These are phyloP conservation scores for Prunus davidiana DNA, from an alignment of 306 rosid genomes.

Conservation along the genomic window DNA sequence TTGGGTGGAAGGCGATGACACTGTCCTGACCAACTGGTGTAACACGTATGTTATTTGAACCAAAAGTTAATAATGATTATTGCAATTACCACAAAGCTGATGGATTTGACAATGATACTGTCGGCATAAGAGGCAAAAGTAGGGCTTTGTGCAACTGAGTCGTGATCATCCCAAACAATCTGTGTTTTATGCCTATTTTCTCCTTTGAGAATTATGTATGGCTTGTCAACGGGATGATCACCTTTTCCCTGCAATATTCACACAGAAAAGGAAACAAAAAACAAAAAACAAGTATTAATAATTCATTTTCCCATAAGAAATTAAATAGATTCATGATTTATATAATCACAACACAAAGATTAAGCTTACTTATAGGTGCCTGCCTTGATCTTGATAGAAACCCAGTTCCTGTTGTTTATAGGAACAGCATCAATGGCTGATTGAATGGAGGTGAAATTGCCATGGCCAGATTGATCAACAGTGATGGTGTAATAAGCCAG, in stretches of 20 bases:
- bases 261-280: background rate
- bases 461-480: conserved; percentile 51
- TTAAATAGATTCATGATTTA: too few relatives aligned
- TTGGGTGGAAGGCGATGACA: too few relatives aligned
- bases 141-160: conserved; percentile 41
- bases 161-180: conserved; percentile 72
- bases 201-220: conserved; percentile 57
- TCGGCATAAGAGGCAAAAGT: conserved; percentile 58
- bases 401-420: conserved; percentile 50
- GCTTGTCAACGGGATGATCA: conserved; percentile 48
- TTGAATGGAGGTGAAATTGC: conserved; percentile 56
- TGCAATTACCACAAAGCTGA: conserved; percentile 57
- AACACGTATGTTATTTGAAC: too few relatives aligned
- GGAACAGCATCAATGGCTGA: conserved; percentile 69
- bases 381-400: conserved; percentile 40
- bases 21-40: too few relatives aligned
- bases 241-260: conserved; percentile 9
- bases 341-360: too few relatives aligned
- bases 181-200: conserved; percentile 39
- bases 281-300: background rate
- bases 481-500: conserved; percentile 28
- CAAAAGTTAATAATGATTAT: too few relatives aligned
- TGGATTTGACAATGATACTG: conserved; percentile 45
- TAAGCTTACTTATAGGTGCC: conserved; percentile 59
- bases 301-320: too few relatives aligned